Base-by-base conservation (phyloP, 106 monocot genomes). In the Dendrobium chrysotoxum region DNA sequence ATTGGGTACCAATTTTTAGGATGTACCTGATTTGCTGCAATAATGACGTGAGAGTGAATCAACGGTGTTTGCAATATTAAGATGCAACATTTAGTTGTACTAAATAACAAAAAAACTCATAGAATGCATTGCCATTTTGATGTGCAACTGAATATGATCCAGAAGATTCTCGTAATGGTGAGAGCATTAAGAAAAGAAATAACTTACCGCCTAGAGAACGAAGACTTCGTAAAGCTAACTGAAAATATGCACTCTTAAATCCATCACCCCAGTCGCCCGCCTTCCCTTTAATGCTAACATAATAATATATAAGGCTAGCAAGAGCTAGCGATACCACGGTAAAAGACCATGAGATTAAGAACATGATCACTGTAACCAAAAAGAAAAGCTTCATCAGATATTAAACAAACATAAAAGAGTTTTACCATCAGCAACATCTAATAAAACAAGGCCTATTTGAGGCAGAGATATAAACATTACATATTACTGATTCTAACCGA, bases 211-310 rank as follows among this genome's bases (percentile, higher is more conserved):
- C 98, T 28, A 98, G 81, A 23, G 98, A 98, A 80, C 98, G 92
- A 85, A 98, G 91, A 76, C 98, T 98, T 46, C 92, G 83, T 26
- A 98, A 61, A 17, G 98, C 98, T 30, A 98, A 75, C 53, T 98
- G 98, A 77, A 98, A 98, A 84, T 98, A 98, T 58, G 98, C 98
- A 83, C 98, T 98, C 76, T 98, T 98, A 67, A 98, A 98, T 50
- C 98, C 98, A 66, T 98, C 98, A n/a, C 98, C 98, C 98, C 98
- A 98, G 65, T 98, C 95, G 38, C 98, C 98, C 23, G 95, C 98
- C 81, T 98, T 98, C 47, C 98, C 98, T 89, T 98, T 95, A 46
- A 98, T 79, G 89, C 95, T 95, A 53, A 98, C 98, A 78, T 98
- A 98, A 76, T 98, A 98, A 78, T 98, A 98, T 85, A 98, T 98